Evolutionary conservation across 768 basidiomycete genomes (phyloP), one percentile per base, ranked within the genome.

Genomic region (Boletellus ananiceps): DNA sequence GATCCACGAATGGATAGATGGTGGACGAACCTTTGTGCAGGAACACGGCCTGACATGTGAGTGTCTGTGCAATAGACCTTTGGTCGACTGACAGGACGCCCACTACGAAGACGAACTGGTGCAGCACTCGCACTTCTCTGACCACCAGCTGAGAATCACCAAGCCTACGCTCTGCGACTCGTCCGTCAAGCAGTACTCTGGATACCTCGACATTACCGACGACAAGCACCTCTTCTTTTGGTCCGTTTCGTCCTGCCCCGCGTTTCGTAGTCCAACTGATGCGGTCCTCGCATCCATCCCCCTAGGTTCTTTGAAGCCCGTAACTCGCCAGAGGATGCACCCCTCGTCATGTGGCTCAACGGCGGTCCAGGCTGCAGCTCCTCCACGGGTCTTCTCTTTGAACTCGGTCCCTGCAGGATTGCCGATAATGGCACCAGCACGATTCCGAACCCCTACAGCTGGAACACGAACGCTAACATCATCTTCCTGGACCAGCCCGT

Each of bases 271-370:
- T 42, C 38, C 1, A 18, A 43, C 40, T 49, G 18, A 45, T n/a
- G 12, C 19, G 5, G 27, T 39, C 47, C 18, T n/a, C 8, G 34
- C 18, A 13, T 55, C 19, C 21, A 27, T 43, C 40, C 11, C 34
- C 44, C 41, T 50, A 89, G 88, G 88, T 93, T 91, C 78, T 93
- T 97, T 57, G 94, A 96, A 69, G 81, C 87, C 1, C 77, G 93
- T 32, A 72, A 70, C 46, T 75, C 80, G 15, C 93, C 95, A 0
- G 69, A 77, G 44, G 74, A 81, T 45, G 92, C 88, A 6, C 94
- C 93, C 4, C 76, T 97, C 2, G 76, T 94, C 8, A 74, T 96
- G 40, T 96, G 94, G 94, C 73, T 91, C n/a, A 91, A 90, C 55
- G 89, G 89, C 31, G 85, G 86, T 12, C 83, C 82, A 18, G 80